phyloP scores from a whole-genome alignment of 169 alveolate genomes.

The Ophryocystis elektroscirrha region DNA sequence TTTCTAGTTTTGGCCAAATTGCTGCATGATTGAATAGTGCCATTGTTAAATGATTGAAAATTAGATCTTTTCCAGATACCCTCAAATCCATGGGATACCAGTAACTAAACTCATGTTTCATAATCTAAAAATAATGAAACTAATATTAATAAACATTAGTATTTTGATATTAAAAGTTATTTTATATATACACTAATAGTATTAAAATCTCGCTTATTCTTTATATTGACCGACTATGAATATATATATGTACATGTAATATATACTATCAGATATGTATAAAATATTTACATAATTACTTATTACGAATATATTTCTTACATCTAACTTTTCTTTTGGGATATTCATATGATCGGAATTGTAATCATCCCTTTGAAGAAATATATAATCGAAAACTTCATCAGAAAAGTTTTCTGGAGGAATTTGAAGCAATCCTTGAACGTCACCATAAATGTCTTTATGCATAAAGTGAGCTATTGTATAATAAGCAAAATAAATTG shows the following conservation, averaged over 20 bases:
- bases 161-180: background rate
- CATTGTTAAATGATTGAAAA: slow-evolving; percentile 93
- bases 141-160: background rate
- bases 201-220: no score
- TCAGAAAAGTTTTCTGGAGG: slow-evolving; percentile 60
- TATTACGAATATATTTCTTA: slow-evolving; percentile 5
- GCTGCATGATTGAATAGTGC: slow-evolving; percentile 95
- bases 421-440: slow-evolving; percentile 52
- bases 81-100: slow-evolving; percentile 68
- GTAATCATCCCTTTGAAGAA: slow-evolving; percentile 8
- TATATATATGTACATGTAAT: no score
- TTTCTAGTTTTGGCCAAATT: slow-evolving; percentile 67
- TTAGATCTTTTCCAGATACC: slow-evolving; percentile 87
- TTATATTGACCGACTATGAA: no score
- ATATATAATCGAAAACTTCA: slow-evolving; percentile 63
- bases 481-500: slow-evolving; percentile 97
- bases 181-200: background rate
- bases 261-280: no score
- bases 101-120: slow-evolving; percentile 2
- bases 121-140: background rate
- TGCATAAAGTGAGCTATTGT: slow-evolving; percentile 87
- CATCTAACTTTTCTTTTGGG: slow-evolving; percentile 10
- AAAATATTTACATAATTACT: no score
- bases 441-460: slow-evolving; percentile 53
- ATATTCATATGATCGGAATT: slow-evolving; percentile 3